Evolutionary conservation across 192 early-diverging fungal species (phyloP), one percentile per base, ranked within the genome.

Genomic region (Rhizoclosmatium sp.): DNA sequence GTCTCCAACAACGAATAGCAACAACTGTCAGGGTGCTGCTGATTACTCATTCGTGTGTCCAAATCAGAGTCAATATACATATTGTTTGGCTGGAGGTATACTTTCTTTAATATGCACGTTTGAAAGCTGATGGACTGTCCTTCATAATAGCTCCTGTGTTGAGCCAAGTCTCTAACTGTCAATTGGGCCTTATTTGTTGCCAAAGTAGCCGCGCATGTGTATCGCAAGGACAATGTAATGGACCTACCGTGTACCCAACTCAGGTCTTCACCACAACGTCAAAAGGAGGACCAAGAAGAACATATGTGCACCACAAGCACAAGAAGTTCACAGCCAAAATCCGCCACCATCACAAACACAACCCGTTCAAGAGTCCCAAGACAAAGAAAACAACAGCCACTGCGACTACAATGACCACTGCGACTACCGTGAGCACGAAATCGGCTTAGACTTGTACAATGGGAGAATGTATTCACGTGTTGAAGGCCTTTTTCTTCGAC

Each of bases 221-320:
- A 4, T 75, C 39, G 59, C 72, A 54, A 59, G 69, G 69, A 0
- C 39, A 41, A 47, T 71, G 69, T 41, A 49, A 49, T 21, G n/a
- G 14, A 7, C 12, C 46, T 31, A 14, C 46, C 14, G 21, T 71
- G 19, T 62, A 62, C 60, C 21, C 51, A 16, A 47, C 14, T 12
- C 5, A 44, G 9, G 31, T 41, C n/a, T 46, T 10, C 62, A 23
- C 54, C 54, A 56, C 14, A 7, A 62, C 60, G 60, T 62, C 21
- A 62, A 23, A 4, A n/a, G 42, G 42, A 4, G 19, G 19, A 56
- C 46, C 7, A 71, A 47, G 31, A 69, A 69, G 46, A 47, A 47
- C 47, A 7, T 69, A 69, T 42, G 46, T 42, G 51, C 69, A 71
- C 39, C 69, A 71, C 69, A 46, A 71, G 1, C 69, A 71, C 51